Conservation (phyloP, 225 moss, liverwort and hornwort genomes). For the Bryoerythrophyllum caledonicum region DNA sequence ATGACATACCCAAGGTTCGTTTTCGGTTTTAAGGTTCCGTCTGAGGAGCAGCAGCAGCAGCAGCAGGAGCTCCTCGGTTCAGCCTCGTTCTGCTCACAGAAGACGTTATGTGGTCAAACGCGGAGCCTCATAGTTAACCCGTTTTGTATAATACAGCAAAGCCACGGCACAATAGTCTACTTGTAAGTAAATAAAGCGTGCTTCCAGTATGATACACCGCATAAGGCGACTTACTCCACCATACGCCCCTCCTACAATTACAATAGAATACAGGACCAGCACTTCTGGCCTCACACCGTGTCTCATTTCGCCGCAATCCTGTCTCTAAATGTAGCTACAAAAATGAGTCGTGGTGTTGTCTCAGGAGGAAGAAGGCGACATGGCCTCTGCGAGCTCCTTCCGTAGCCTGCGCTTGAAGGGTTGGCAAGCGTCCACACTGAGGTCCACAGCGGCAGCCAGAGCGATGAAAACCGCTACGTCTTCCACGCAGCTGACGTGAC, state of each 20-base stretch:
- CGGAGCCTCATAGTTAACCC: conserved; percentile 21
- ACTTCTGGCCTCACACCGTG: conserved; percentile 13
- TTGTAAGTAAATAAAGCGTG: background rate
- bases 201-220: conserved; percentile 18
- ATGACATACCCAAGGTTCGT: background rate
- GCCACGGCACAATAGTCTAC: conserved; percentile 10
- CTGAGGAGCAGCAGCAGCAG: too few species aligned
- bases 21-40: background rate
- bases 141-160: conserved; percentile 30
- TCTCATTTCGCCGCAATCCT: conserved; percentile 19
- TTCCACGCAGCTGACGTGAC: conserved; percentile 78
- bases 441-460: conserved; percentile 80
- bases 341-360: conserved; percentile 32
- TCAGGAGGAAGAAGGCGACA: conserved; percentile 38
- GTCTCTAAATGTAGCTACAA: conserved; percentile 40
- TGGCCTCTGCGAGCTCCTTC: conserved; percentile 58
- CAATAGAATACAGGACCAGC: conserved; percentile 45
- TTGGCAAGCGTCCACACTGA: conserved; percentile 87
- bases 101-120: background rate
- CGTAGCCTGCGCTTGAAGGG: conserved; percentile 73
- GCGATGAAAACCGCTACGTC: conserved; percentile 87
- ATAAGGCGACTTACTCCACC: conserved; percentile 19
- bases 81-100: too few species aligned
- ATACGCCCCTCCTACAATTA: background rate
- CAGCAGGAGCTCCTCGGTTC: too few species aligned